Evolutionary conservation across 2,329 filamentous ascomycete genomes (phyloP).

Genomic region (Dactylellina cionopaga): DNA sequence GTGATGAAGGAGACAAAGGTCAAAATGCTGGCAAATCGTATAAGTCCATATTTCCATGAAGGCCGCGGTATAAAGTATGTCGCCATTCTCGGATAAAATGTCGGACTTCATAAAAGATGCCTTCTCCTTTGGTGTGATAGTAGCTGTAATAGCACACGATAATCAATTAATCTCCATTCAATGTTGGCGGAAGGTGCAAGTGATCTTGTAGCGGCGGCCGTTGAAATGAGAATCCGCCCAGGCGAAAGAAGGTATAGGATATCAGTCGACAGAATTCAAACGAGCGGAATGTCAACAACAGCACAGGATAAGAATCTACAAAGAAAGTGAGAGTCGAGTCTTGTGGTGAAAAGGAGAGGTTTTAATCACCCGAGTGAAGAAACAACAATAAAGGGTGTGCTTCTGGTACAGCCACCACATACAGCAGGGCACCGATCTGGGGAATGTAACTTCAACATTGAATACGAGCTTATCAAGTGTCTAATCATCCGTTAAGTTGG

Average conservation of each 20-base stretch:
- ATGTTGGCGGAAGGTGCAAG: neutral
- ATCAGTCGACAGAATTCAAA: neutral
- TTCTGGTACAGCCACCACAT: too few relatives aligned
- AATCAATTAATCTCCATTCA: neutral
- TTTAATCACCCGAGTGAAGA: too few relatives aligned
- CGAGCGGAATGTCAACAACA: neutral
- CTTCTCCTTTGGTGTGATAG: too few relatives aligned
- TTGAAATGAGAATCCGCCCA: neutral
- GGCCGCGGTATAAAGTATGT: neutral
- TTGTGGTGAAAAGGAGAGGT: too few relatives aligned
- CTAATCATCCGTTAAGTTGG: too few relatives aligned
- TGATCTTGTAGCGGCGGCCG: neutral
- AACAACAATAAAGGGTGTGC: too few relatives aligned
- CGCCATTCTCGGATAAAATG: slow-evolving; percentile 10
- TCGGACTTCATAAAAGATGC: too few relatives aligned
- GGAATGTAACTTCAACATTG: too few relatives aligned
- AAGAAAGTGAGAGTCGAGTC: neutral
- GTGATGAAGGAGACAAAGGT: neutral
- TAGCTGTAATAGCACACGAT: neutral
- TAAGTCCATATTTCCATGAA: too few relatives aligned
- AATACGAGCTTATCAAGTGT: too few relatives aligned
- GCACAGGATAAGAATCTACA: neutral
- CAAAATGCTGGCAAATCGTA: neutral
- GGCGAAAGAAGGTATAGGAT: neutral
- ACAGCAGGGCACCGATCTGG: too few relatives aligned